phyloP scores from a whole-genome alignment of 2,329 filamentous ascomycete species.

The Podosphaera aphanis region DNA sequence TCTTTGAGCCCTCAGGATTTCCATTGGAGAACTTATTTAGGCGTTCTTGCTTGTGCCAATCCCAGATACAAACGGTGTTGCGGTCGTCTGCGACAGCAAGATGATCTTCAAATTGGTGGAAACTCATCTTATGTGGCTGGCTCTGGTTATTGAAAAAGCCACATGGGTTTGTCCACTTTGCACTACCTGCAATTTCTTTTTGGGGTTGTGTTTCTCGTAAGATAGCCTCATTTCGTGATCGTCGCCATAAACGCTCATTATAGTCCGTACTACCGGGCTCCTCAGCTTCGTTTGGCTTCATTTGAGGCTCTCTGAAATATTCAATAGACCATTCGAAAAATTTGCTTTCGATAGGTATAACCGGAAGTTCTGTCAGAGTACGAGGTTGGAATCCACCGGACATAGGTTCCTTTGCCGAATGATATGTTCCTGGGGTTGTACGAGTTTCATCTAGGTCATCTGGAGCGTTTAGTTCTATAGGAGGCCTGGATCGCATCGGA shows the following conservation, averaged over 20 bases:
- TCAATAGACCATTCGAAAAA: conserved; percentile 93
- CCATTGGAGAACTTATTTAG: conserved; percentile 80
- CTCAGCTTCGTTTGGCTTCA: conserved; percentile 88
- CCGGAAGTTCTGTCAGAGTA: conserved; percentile 31
- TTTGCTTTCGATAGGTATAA: conserved; percentile 54
- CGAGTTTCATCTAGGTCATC: conserved; percentile 54
- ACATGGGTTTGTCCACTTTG: conserved; percentile 65
- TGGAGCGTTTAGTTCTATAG: conserved; percentile 35
- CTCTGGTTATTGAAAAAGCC: conserved; percentile 73
- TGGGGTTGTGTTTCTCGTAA: conserved; percentile 81
- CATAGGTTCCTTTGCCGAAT: conserved; percentile 53
- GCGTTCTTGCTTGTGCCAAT: conserved; percentile 59
- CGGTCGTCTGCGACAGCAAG: conserved; percentile 81
- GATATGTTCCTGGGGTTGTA: conserved; percentile 44
- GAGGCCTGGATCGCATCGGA: conserved; percentile 21
- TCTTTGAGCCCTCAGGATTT: conserved; percentile 73
- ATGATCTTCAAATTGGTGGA: conserved; percentile 95
- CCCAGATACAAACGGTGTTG: conserved; percentile 80
- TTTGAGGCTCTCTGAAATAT: conserved; percentile 95
- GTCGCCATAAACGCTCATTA: conserved; percentile 79
- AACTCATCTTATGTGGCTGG: conserved; percentile 79
- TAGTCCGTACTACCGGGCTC: conserved; percentile 93
- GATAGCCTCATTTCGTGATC: conserved; percentile 79
- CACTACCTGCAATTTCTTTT: conserved; percentile 65
- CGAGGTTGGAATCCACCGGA: conserved; percentile 50